These are phyloP conservation scores for Planoprotostelium fungivorum DNA, from an alignment of 78 protist genomes.

Conservation along the genomic window DNA sequence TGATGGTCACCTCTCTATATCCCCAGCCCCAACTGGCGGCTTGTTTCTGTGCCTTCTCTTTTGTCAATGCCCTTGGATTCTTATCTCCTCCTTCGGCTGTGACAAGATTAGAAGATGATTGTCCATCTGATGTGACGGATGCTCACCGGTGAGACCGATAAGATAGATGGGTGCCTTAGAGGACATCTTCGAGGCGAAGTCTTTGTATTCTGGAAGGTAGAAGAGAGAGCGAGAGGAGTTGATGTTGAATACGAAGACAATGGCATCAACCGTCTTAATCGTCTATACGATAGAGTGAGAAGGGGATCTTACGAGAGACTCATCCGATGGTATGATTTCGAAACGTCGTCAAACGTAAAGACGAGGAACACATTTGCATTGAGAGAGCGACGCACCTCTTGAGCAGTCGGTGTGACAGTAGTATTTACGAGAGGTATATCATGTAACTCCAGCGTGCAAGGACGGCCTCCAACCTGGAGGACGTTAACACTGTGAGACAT, in stretches of 20 bases:
- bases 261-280: background rate
- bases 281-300: no score
- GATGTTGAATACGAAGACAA: background rate
- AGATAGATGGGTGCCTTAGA: background rate
- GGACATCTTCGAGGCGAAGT: background rate
- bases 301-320: no score
- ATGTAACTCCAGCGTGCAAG: no score
- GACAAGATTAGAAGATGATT: background rate
- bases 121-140: background rate
- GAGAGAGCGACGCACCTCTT: no score
- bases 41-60: background rate
- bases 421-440: no score
- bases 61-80: background rate
- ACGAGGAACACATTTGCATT: no score
- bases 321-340: no score
- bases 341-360: no score
- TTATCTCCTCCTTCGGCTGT: background rate
- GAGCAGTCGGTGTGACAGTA: no score
- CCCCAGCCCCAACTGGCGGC: background rate
- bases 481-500: no score
- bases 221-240: background rate
- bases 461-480: no score
- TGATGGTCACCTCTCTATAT: background rate
- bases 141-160: background rate
- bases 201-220: background rate